Base-by-base conservation (phyloP, 2,329 filamentous ascomycete genomes). In the Ophiostoma angusticollis region DNA sequence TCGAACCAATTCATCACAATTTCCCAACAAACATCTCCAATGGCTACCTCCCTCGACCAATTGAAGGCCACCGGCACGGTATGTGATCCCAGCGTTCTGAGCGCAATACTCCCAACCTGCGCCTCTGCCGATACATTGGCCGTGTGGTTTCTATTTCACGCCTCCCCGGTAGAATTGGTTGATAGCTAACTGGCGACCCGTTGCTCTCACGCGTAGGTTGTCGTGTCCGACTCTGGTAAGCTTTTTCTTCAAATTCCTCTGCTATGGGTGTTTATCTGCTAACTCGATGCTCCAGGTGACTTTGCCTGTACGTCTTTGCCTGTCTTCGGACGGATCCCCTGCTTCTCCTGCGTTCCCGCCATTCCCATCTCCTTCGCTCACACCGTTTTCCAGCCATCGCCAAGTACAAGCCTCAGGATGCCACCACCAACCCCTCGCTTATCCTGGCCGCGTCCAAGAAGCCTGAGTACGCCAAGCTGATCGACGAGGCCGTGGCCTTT, bases 331-430 rank as follows among this genome's bases (percentile, higher is more conserved):
- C n/a, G n/a, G n/a, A n/a, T n/a, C n/a, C n/a, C n/a, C n/a, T n/a
- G n/a, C n/a, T n/a, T n/a, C n/a, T n/a, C n/a, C n/a, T n/a, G n/a
- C n/a, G n/a, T n/a, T n/a, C n/a, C n/a, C n/a, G n/a, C n/a, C n/a
- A n/a, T 13, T 16, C 22, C 33, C 28, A 14, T n/a, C 12, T 18
- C 22, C 3, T 18, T 24, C 22, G 11, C 18, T 36, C 14, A 35
- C 30, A 29, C 19, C n/a, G 14, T 13, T 5, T 8, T 7, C 5
- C 67, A 78, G 87, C 87, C 64, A 98, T 98, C 64, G 87, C 74
- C 72, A 95, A 96, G 74, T 98, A 98, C 80, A 93, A 94, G 79
- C 91, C 91, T 50, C 87, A 98, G 74, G 91, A 98, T 84, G 91
- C 91, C 59, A 98, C 91, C 63, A 98, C 91, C 71, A 98, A 98